phyloP scores from a whole-genome alignment of 2,329 filamentous ascomycete species.

The Anisogramma anomala region DNA sequence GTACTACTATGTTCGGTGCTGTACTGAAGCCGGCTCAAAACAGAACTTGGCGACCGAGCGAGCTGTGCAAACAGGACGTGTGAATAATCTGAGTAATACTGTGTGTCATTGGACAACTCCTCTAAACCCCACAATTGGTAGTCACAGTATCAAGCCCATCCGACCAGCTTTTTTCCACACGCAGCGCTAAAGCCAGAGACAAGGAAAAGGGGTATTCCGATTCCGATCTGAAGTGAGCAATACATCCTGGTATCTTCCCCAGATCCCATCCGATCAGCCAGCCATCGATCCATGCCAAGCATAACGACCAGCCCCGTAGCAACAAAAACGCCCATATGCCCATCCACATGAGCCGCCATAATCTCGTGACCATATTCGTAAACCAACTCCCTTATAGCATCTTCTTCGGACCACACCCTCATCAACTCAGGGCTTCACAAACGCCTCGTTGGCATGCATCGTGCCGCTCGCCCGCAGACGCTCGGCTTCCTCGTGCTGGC shows the following conservation, averaged over 20 bases:
- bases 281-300: background rate
- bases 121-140: too few relatives aligned
- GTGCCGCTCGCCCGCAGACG: constrained; percentile 8
- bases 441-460: constrained; percentile 13
- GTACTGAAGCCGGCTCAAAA: too few relatives aligned
- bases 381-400: background rate
- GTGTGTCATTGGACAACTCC: too few relatives aligned
- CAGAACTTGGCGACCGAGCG: too few relatives aligned
- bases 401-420: background rate
- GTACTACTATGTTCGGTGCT: too few relatives aligned
- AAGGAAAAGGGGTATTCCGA: constrained; percentile 2
- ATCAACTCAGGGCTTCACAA: constrained; percentile 1
- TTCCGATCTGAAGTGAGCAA: background rate
- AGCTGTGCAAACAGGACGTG: too few relatives aligned
- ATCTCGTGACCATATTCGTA: background rate
- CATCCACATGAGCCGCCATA: background rate
- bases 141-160: too few relatives aligned
- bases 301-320: background rate
- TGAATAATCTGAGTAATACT: too few relatives aligned
- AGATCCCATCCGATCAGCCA: too few relatives aligned
- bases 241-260: too few relatives aligned
- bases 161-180: background rate
- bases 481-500: constrained; percentile 31
- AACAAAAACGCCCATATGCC: constrained; percentile 3
- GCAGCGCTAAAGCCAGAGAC: background rate